Evolutionary conservation across 768 basidiomycete species (phyloP).

Genomic region (Dioszegia crocea): DNA sequence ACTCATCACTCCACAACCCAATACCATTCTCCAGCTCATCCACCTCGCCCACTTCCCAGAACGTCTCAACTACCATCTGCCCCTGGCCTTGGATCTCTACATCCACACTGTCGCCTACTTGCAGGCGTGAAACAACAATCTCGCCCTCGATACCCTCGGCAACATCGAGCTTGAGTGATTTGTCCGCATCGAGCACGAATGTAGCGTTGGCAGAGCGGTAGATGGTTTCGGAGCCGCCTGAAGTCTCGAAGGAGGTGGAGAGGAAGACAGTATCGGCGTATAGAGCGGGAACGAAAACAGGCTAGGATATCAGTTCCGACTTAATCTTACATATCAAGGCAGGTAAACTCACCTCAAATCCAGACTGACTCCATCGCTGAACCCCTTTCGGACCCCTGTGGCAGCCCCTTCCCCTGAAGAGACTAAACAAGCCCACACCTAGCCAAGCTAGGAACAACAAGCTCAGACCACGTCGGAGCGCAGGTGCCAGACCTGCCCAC

Average conservation of each 20-base stretch:
- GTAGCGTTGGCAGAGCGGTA: slow-evolving; percentile 22
- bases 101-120: not conserved
- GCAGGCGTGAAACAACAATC: slow-evolving; percentile 8
- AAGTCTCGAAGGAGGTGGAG: not conserved
- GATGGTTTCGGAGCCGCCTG: not conserved
- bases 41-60: slow-evolving; percentile 1
- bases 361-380: too few relatives aligned
- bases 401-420: not conserved
- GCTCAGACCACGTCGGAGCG: not conserved
- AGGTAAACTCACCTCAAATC: too few relatives aligned
- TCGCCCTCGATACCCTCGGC: slow-evolving; percentile 16
- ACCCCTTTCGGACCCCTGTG: not conserved
- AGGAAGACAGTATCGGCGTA: not conserved
- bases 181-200: slow-evolving; percentile 12
- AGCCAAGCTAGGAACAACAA: not conserved
- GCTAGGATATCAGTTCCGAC: not conserved
- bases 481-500: not conserved
- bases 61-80: slow-evolving; percentile 25
- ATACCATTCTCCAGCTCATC: not conserved
- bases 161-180: slow-evolving; percentile 1
- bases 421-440: not conserved
- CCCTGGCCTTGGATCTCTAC: not conserved
- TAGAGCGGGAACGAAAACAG: not conserved
- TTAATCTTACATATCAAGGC: too few relatives aligned
- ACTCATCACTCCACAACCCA: slow-evolving; percentile 2